Evolutionary conservation across 2,329 filamentous ascomycete species (phyloP), one percentile per base, ranked within the genome.

Genomic region (Chaetomiaceae sp.): DNA sequence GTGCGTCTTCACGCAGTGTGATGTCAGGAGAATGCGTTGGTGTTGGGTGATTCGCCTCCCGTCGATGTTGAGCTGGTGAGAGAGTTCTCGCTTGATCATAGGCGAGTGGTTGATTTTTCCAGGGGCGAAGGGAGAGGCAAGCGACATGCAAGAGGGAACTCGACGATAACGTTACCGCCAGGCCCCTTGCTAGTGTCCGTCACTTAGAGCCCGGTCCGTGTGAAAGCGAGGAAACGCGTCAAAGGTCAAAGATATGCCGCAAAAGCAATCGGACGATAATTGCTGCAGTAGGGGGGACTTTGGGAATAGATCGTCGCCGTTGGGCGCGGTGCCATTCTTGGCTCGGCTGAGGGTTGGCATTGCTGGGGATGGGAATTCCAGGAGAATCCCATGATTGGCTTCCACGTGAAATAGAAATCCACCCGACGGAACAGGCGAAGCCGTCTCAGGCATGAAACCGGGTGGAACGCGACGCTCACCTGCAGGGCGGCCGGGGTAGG

Each of bases 311-410:
- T 54, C 54, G 46, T 47, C 54, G 25, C n/a, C n/a, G 20, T 34
- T 48, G 30, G 19, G 41, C n/a, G 41, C 27, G 16, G 47, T 34
- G 42, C 30, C 37, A 42, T 45, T 23, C 35, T 55, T 47, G 44
- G 48, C 41, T 44, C 9, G 50, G n/a, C 16, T 43, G 42, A 16
- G 19, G 14, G 35, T n/a, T 14, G n/a, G n/a, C n/a, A n/a, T n/a
- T n/a, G n/a, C n/a, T n/a, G n/a, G n/a, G 21, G 37, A 51, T 51
- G 44, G 48, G 48, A 42, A 48, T 49, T 48, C 4, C n/a, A n/a
- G 31, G 25, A 47, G 25, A 48, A 41, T 51, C 38, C 54, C 44
- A 56, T 56, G 54, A 54, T 53, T 53, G 51, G 54, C 41, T 34
- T 53, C 38, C 13, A 43, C 10, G 39, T 43, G 39, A 48, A 44